These are phyloP conservation scores for Colletotrichum sansevieriae DNA, from an alignment of 2,329 filamentous ascomycete species.

Conservation along the genomic window DNA sequence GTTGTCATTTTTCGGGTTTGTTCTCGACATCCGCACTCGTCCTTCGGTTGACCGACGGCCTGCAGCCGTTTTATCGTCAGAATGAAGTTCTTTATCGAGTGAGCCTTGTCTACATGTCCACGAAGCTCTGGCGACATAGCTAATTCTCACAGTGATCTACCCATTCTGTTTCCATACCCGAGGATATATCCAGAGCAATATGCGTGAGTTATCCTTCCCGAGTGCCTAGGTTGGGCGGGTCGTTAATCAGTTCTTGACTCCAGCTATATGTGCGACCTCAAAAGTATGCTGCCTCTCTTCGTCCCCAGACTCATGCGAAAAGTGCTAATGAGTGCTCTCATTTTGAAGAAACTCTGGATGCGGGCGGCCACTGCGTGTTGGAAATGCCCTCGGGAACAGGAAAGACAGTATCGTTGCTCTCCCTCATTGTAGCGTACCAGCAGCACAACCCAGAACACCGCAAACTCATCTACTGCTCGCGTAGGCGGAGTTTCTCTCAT, in stretches of 20 bases:
- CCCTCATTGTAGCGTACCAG: conserved; percentile 96
- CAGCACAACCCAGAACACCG: conserved; percentile 92
- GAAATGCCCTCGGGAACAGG: conserved; percentile 99
- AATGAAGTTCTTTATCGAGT: conserved; percentile 44
- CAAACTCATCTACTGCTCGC: conserved; percentile 98
- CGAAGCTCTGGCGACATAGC: background rate
- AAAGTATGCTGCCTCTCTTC: conserved; percentile 55
- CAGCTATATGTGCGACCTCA: conserved; percentile 70
- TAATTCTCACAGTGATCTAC: conserved; percentile 60
- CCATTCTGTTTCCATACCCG: conserved; percentile 70
- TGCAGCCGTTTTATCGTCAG: conserved; percentile 3
- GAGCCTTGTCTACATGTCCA: background rate
- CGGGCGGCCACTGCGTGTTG: conserved; percentile 92
- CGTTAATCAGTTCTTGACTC: conserved; percentile 12
- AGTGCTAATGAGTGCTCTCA: background rate
- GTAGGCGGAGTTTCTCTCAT: conserved; percentile 56
- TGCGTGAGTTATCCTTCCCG: conserved; percentile 56
- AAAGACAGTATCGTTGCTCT: conserved; percentile 95
- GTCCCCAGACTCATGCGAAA: background rate
- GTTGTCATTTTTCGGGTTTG: no score
- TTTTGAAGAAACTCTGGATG: conserved; percentile 82
- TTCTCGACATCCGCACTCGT: no score
- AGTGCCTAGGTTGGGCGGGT: background rate
- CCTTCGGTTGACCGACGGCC: background rate
- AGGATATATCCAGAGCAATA: conserved; percentile 72